Base-by-base conservation (phyloP, 306 rosid species). In the Cucurbita pepo region DNA sequence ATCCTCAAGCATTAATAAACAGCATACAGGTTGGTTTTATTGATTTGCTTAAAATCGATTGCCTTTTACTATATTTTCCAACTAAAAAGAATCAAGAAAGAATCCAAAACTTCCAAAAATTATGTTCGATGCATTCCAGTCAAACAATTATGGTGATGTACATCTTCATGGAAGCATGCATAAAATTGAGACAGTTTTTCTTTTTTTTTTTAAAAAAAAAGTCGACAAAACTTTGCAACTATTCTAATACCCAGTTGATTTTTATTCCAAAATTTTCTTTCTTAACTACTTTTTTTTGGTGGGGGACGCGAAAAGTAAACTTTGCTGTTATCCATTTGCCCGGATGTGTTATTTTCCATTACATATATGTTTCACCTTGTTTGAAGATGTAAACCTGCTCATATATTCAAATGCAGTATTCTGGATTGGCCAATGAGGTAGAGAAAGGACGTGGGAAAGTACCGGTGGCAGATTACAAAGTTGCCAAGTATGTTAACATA, bases 391-490 rank as follows among this genome's bases (percentile, higher is more conserved):
- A 19, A 69, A 69, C 56, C 44, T 14, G 7, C 7, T 44, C 40
- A 14, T 40, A 38, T 21, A 14, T 43, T 56, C 44, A 53, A 71
- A 34, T 73, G 69, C 60, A 94, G 98, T 94, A 94, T 85, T 83
- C 92, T 77, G 86, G 82, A 75, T 81, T 94, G 88, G 97, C 97
- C 75, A 79, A 91, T 38, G 96, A 90, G 84, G 92, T 94, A 76
- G 73, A 64, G 53, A 84, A 76, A 72, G 98, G 98, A 53, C 96
- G 92, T 75, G 97, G 98, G 70, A 94, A 83, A 86, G 88, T 87
- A 57, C 98, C 96, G 5, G 98, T 94, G 78, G 98, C 98, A 74
- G 98, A 94, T 81, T 90, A 94, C 87, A 94, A 90, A 86, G 86
- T 89, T 77, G 85, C 85, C 80, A 90, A 80, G 76, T 89, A 86